phyloP scores from a whole-genome alignment of 805 yeast species.

The Pichia paraexigua region DNA sequence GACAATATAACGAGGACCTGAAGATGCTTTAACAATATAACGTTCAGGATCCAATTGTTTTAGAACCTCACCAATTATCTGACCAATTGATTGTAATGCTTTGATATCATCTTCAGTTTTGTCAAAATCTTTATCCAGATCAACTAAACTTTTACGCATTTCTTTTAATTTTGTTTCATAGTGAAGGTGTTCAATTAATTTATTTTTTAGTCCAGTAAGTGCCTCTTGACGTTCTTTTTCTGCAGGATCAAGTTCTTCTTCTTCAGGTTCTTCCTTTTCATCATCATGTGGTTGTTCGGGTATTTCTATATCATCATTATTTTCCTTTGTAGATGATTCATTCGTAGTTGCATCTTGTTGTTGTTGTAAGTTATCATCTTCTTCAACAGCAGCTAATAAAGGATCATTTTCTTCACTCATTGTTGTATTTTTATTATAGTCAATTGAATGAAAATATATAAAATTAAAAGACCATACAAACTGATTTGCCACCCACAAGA shows the following conservation, averaged over 20 bases:
- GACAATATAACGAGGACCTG: constrained; percentile 96
- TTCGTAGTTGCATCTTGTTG: not conserved
- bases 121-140: constrained; percentile 71
- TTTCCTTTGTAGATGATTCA: constrained; percentile 1
- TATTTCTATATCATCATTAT: constrained; percentile 9
- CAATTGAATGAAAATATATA: not conserved
- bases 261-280: not conserved
- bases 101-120: constrained; percentile 96
- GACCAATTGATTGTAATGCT: constrained; percentile 95
- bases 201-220: constrained; percentile 68
- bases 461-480: not conserved
- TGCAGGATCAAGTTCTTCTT: constrained; percentile 9
- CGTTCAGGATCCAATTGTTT: constrained; percentile 93
- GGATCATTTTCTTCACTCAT: constrained; percentile 58
- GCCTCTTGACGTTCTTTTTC: constrained; percentile 55
- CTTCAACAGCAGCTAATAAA: constrained; percentile 59
- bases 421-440: not conserved
- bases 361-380: constrained; percentile 21
- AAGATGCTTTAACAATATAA: constrained; percentile 90
- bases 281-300: not conserved
- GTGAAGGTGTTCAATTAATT: constrained; percentile 84
- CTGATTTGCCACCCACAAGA: constrained; percentile 1
- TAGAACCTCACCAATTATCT: constrained; percentile 92
- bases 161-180: constrained; percentile 90
- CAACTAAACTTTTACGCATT: constrained; percentile 74